phyloP scores from a whole-genome alignment of 805 yeast species.

The Ogataea ganodermae region DNA sequence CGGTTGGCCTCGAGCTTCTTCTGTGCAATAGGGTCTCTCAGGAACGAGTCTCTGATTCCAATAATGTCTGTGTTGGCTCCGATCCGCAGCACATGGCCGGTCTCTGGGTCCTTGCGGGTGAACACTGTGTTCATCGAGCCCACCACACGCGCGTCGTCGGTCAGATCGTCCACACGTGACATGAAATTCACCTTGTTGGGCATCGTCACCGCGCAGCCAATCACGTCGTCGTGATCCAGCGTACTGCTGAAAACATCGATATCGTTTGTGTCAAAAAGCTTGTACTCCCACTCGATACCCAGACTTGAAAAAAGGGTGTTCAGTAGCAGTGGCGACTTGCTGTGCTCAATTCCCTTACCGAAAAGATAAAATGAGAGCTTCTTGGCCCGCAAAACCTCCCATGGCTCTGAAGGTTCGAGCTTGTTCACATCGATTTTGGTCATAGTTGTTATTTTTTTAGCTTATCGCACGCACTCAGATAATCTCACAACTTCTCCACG shows the following conservation, averaged over 20 bases:
- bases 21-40: constrained; percentile 4
- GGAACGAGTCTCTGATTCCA: constrained; percentile 14
- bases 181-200: constrained; percentile 13
- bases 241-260: constrained; percentile 3
- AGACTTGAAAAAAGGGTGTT: constrained; percentile 5
- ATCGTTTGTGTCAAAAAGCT: constrained; percentile 8
- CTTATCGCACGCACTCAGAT: neutral
- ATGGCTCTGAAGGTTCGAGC: constrained; percentile 8
- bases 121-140: constrained; percentile 14
- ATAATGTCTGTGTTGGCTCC: constrained; percentile 15
- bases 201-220: constrained; percentile 17
- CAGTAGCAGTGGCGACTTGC: constrained; percentile 12
- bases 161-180: constrained; percentile 7
- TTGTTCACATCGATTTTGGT: neutral
- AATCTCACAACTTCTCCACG: neutral
- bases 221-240: constrained; percentile 3
- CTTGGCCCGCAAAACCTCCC: constrained; percentile 5
- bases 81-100: constrained; percentile 1
- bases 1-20: neutral
- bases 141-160: constrained; percentile 11
- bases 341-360: constrained; percentile 12
- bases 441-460: neutral
- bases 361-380: constrained; percentile 6
- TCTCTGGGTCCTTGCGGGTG: constrained; percentile 8
- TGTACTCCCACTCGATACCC: constrained; percentile 12